These are phyloP conservation scores for Biscogniauxia sp. DNA, from an alignment of 2,329 filamentous ascomycete genomes.

Conservation along the genomic window DNA sequence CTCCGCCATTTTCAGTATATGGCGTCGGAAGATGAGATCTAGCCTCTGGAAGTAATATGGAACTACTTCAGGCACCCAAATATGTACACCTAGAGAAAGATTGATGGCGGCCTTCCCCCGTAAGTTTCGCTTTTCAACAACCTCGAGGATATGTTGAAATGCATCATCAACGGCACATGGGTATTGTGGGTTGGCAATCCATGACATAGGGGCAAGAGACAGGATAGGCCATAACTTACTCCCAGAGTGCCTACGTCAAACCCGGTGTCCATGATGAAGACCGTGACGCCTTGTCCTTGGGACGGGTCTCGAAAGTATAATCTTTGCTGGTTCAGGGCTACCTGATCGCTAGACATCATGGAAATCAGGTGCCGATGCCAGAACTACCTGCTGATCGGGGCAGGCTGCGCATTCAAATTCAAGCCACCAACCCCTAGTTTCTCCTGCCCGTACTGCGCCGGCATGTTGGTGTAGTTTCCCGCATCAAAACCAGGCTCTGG, in stretches of 20 bases:
- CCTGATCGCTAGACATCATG: not conserved
- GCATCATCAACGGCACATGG: not conserved
- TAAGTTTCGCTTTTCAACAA: not conserved
- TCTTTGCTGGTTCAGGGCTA: not conserved
- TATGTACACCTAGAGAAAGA: not conserved
- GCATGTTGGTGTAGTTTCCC: not conserved
- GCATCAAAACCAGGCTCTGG: not conserved
- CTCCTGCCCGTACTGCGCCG: not conserved
- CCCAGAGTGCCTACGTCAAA: not conserved
- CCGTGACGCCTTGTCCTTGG: not conserved
- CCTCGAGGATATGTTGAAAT: not conserved
- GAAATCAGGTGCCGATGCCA: not conserved
- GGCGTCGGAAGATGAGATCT: not conserved
- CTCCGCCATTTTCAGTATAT: not conserved
- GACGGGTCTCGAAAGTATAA: not conserved
- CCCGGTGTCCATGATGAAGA: not conserved
- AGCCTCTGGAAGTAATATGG: not conserved
- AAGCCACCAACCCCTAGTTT: not conserved
- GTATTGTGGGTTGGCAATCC: not conserved
- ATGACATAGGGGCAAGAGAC: not conserved
- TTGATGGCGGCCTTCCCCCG: not conserved
- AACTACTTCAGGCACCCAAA: not conserved
- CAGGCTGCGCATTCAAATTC: not conserved
- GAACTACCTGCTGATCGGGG: not conserved
- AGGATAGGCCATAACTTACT: not conserved